Percentiles rank a stretch among this genome's conserved stretches.
phyloP scores from a whole-genome alignment of 345 rosid genomes.

The Trapa incisa region DNA sequence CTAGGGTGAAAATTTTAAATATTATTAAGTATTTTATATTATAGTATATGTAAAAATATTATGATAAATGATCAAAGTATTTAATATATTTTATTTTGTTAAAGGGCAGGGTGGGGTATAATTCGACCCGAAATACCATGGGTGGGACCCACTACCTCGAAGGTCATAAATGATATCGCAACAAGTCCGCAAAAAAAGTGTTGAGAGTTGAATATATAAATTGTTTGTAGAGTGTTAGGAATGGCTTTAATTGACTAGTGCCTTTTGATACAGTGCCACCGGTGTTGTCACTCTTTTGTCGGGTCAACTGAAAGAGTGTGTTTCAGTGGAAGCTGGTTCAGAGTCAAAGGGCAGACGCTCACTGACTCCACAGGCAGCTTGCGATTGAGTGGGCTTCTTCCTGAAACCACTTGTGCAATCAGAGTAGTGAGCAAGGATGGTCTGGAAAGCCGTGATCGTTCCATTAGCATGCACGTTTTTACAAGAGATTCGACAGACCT shows the following conservation, averaged over 20 bases:
- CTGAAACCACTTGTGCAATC: slow-evolving; percentile 50
- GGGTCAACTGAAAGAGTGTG: slow-evolving; percentile 82
- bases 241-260: slow-evolving; percentile 6
- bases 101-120: no score
- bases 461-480: no score
- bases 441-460: slow-evolving; percentile 38
- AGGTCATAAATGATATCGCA: no score
- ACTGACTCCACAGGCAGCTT: slow-evolving; percentile 73
- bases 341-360: slow-evolving; percentile 70
- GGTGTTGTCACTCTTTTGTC: slow-evolving; percentile 57
- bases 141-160: no score
- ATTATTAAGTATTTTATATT: no score
- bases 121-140: no score
- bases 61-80: no score
- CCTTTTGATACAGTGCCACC: slow-evolving; percentile 43
- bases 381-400: slow-evolving; percentile 78
- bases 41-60: no score
- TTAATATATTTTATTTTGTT: no score
- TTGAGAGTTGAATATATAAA: neutral
- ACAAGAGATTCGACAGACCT: no score
- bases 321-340: slow-evolving; percentile 82
- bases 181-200: no score
- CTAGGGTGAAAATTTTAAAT: no score
- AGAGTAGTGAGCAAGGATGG: slow-evolving; percentile 53
- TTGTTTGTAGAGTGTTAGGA: neutral